Percentiles rank a stretch among this genome's conserved stretches.
These are phyloP conservation scores for Micractinium conductrix DNA, from an alignment of 139 green algal species.

Conservation along the genomic window DNA sequence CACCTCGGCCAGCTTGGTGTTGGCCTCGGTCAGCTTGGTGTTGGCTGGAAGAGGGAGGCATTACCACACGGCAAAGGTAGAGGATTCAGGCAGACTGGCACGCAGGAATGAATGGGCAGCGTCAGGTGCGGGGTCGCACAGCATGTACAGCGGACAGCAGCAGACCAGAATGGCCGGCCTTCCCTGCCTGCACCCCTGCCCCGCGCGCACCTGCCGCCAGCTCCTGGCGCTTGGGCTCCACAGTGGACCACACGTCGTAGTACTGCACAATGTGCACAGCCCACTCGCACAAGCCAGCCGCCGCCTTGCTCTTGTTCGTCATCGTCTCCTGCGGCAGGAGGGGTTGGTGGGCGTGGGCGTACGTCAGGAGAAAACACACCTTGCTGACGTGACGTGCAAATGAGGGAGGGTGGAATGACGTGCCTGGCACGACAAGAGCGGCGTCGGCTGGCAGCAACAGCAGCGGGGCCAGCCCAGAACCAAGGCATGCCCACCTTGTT, in stretches of 20 bases:
- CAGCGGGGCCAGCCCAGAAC: no score
- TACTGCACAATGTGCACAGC: constrained; percentile 93
- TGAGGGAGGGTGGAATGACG: no score
- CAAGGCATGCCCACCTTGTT: constrained; percentile 67
- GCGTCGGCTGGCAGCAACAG: no score
- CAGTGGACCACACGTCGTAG: constrained; percentile 80
- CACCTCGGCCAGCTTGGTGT: constrained; percentile 86
- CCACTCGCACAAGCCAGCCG: constrained; percentile 90
- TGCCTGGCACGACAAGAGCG: no score
- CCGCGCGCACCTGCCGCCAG: constrained; percentile 52
- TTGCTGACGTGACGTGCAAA: no score
- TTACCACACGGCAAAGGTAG: no score
- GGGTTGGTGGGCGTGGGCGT: background rate
- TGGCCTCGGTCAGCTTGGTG: constrained; percentile 43
- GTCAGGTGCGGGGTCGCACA: background rate
- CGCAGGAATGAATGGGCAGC: background rate
- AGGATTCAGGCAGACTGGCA: background rate
- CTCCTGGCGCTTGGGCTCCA: constrained; percentile 87
- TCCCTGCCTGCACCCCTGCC: background rate
- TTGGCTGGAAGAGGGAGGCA: no score
- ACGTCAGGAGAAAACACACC: background rate
- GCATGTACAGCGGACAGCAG: background rate
- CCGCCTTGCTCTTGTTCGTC: constrained; percentile 85
- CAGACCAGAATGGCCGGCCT: background rate
- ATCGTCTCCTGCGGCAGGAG: constrained; percentile 76